Evolutionary conservation across 192 early-diverging fungal species (phyloP), one percentile per base, ranked within the genome.

Genomic region (Backusella tarrabulga): DNA sequence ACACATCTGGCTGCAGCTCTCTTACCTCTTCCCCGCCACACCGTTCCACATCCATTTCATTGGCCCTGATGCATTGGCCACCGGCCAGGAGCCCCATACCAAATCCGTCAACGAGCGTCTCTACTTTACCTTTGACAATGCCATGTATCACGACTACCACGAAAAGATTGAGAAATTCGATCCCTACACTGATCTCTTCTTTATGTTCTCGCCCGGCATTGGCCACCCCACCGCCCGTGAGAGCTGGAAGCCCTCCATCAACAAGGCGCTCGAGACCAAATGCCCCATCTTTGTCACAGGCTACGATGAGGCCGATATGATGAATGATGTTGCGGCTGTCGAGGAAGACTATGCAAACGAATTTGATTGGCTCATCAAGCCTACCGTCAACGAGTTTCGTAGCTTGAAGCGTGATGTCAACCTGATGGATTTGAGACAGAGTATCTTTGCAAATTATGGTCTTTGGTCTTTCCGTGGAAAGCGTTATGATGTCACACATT

Each of bases 401-500:
- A 91, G 89, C 76, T 77, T 93, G 77, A 93, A 93, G 81, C 88
- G 88, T 63, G 92, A 95, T 73, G 84, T 93, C 81, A 90, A 92
- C 52, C 80, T 92, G 76, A 81, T 87, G 34, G 92, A 95, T 79
- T 81, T 95, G 75, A 81, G 91, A 68, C 89, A 93, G 72, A 87
- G 85, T 67, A 89, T 91, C 14, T 90, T 89, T 75, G 88, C 92
- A 67, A 95, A 95, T 81, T 93, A 92, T 91, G 92, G 91, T 32
- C 90, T 95, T 72, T 95, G 91, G 83, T 91, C 89, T 36, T 89
- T 95, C 78, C 89, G 93, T 71, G 93, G 92, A 60, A 93, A 93
- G 81, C 86, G 88, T 50, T 95, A 95, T 85, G 93, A 95, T 82
- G 91, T 95, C 7, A 86, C 79, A 21, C 79, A 80, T 34, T 44